Percentiles rank a stretch among this genome's conserved stretches.
phyloP scores from a whole-genome alignment of 176 grass and related monocot species.

The Cocos nucifera region DNA sequence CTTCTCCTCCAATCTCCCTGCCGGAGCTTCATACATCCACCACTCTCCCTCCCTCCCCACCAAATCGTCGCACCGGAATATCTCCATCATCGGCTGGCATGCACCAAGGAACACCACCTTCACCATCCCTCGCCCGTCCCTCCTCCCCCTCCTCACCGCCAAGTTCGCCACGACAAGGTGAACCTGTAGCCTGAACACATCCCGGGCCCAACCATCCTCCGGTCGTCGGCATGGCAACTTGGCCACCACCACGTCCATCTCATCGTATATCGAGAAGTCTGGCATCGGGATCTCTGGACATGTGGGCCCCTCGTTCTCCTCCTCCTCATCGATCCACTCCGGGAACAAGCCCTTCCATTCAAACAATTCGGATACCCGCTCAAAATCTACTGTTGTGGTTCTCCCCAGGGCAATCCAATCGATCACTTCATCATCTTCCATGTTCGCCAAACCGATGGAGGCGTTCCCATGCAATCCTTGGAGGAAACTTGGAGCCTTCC shows the following conservation, averaged over 20 bases:
- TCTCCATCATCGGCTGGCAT: constrained; percentile 91
- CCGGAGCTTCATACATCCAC: constrained; percentile 65
- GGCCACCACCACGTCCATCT: constrained; percentile 64
- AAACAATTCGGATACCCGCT: constrained; percentile 41
- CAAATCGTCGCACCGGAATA: constrained; percentile 77
- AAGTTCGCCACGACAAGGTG: constrained; percentile 56
- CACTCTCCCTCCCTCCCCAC: constrained; percentile 46
- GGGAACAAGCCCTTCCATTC: constrained; percentile 73
- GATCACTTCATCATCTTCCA: constrained; percentile 32
- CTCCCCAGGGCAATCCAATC: constrained; percentile 41
- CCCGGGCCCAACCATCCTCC: constrained; percentile 38
- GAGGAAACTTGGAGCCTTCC: constrained; percentile 42
- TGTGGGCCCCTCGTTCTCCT: constrained; percentile 37
- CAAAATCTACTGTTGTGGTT: constrained; percentile 30
- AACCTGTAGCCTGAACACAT: constrained; percentile 81
- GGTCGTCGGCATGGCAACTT: constrained; percentile 50
- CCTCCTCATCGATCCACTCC: constrained; percentile 91
- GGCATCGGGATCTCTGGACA: constrained; percentile 91
- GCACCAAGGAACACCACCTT: constrained; percentile 48
- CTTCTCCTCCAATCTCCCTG: constrained; percentile 55
- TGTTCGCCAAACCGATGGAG: constrained; percentile 64
- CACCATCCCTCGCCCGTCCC: constrained; percentile 18
- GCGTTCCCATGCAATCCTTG: constrained; percentile 31
- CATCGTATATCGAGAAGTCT: constrained; percentile 21
- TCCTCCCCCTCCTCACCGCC: constrained; percentile 33